Evolutionary conservation across 306 rosid species (phyloP).

Genomic region (Quercus bicolor): DNA sequence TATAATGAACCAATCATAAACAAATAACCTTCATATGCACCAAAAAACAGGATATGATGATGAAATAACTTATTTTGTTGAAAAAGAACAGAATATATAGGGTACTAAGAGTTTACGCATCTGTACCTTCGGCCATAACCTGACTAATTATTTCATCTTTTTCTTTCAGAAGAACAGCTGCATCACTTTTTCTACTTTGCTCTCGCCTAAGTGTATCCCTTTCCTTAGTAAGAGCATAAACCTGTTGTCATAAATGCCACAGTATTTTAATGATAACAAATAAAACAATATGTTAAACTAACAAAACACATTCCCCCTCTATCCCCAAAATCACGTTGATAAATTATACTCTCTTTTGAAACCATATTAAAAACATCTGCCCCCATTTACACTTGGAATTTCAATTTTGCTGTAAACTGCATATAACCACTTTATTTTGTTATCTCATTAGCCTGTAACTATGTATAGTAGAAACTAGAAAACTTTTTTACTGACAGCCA

Average conservation of each 20-base stretch:
- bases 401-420: background rate
- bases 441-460: background rate
- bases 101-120: background rate
- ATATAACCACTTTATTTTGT: background rate
- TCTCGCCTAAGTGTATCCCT: conserved; percentile 95
- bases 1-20: background rate
- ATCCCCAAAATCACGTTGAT: background rate
- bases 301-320: background rate
- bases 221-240: conserved; percentile 95
- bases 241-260: conserved; percentile 44
- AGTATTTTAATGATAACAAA: conserved; percentile 12
- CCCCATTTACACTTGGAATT: background rate
- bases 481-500: background rate
- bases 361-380: background rate
- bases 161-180: conserved; percentile 97
- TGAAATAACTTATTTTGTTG: background rate
- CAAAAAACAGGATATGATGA: background rate
- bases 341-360: background rate
- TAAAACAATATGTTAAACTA: conserved; percentile 5
- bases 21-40: no score
- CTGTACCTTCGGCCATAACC: conserved; percentile 98
- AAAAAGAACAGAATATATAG: background rate
- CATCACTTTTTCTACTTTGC: conserved; percentile 94
- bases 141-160: conserved; percentile 97
- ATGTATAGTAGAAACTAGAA: background rate